phyloP scores from a whole-genome alignment of 768 basidiomycete species.

The Mycena galopus region DNA sequence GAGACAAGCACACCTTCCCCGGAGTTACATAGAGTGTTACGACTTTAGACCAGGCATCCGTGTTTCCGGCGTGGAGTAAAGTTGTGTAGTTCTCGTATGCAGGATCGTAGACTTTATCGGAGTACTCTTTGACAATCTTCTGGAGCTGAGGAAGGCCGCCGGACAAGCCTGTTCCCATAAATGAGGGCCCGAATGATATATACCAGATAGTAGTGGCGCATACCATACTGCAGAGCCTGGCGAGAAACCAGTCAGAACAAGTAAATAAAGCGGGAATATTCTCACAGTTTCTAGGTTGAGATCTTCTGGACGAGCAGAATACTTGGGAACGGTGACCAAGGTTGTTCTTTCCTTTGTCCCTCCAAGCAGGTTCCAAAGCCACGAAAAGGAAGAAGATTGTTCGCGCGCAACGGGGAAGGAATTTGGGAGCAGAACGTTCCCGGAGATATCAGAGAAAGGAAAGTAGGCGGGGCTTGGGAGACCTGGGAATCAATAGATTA shows the following conservation, averaged over 20 bases:
- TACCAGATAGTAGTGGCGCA: slow-evolving; percentile 28
- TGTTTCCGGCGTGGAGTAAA: slow-evolving; percentile 76
- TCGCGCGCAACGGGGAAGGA: slow-evolving; percentile 56
- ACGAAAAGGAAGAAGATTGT: slow-evolving; percentile 55
- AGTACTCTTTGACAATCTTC: slow-evolving; percentile 69
- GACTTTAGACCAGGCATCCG: slow-evolving; percentile 74
- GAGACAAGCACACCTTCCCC: slow-evolving; percentile 70
- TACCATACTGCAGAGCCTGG: slow-evolving; percentile 77
- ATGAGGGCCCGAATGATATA: neutral
- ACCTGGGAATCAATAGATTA: slow-evolving; percentile 56
- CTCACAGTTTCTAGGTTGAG: slow-evolving; percentile 66
- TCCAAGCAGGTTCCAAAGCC: slow-evolving; percentile 71
- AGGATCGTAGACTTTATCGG: slow-evolving; percentile 65
- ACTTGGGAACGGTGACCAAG: slow-evolving; percentile 73
- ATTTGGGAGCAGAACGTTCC: slow-evolving; percentile 64
- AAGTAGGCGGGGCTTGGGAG: slow-evolving; percentile 78
- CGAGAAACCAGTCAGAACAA: neutral
- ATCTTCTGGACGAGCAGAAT: slow-evolving; percentile 55
- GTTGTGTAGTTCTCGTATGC: slow-evolving; percentile 72
- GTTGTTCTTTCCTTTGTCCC: slow-evolving; percentile 57
- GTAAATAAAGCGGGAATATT: neutral
- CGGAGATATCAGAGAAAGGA: slow-evolving; percentile 74
- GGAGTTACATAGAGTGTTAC: slow-evolving; percentile 74
- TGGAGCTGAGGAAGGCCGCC: slow-evolving; percentile 71
- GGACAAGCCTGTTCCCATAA: slow-evolving; percentile 47